Evolutionary conservation across 228 moss, liverwort and hornwort species (phyloP), one percentile per base, ranked within the genome.

Genomic region (Sphagnum fallax): DNA sequence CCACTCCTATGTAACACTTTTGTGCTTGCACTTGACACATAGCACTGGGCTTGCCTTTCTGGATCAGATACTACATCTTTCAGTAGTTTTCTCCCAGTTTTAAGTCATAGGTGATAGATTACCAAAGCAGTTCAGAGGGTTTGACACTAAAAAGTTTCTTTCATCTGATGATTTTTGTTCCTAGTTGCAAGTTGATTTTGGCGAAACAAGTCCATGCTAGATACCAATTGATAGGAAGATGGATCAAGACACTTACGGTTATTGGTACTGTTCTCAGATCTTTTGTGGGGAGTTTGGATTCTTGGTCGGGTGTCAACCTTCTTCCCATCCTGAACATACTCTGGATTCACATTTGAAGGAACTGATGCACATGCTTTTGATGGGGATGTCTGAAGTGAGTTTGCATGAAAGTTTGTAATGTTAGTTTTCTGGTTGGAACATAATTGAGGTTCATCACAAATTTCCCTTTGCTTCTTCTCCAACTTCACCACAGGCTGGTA

Each of bases 301-400:
- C 49, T 69, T 6, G 49, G 70, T 16, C 52, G 49, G 6, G 4
- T 51, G n/a, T 52, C 49, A 49, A 10, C 16, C 15, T 50, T 14
- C 6, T 62, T 8, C 18, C 49, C 52, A 10, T 71, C 75, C 52
- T 68, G 63, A 58, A 12, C 50, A 58, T 70, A 73, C 52, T 32
- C 5, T 57, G 32, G 15, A 66, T 60, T 53, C 64, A 62, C n/a
- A 14, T 63, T 32, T 12, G 71, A 69, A 5, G 69, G 67, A 62
- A 53, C 69, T 15, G 73, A 59, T 52, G 73, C 76, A 73, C 78
- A 69, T 10, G 65, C 72, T 49, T 52, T 62, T 50, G 10, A 58
- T 50, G 60, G 49, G 6, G 71, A 49, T 58, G 62, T 62, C 16
- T 18, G 47, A 13, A 12, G 47, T 6, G 60, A 15, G 16, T 62